These are phyloP conservation scores for Trichopus zeylanicus DNA, from an alignment of 116 monocot species.

Conservation along the genomic window DNA sequence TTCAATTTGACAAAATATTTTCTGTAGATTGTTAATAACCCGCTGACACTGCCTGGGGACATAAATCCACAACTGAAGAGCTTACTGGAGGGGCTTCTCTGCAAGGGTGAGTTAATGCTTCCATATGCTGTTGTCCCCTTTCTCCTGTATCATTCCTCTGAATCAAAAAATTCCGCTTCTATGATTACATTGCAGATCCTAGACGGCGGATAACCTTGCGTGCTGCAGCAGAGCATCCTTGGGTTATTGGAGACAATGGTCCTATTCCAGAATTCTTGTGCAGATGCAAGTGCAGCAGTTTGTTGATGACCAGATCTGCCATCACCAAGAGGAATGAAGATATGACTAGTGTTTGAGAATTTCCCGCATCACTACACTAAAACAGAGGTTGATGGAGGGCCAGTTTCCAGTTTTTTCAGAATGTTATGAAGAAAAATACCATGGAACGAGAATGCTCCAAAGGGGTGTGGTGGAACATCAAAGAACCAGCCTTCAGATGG, in stretches of 20 bases:
- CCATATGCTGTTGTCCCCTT: neutral
- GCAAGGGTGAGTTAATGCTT: slow-evolving; percentile 45
- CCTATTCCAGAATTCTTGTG: slow-evolving; percentile 25
- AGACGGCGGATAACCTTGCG: slow-evolving; percentile 29
- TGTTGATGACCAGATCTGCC: neutral
- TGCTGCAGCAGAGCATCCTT: slow-evolving; percentile 35
- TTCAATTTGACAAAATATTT: neutral
- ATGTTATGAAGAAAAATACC: too few species aligned
- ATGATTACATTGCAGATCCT: slow-evolving; percentile 38
- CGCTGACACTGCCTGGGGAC: slow-evolving; percentile 36
- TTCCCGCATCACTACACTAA: neutral
- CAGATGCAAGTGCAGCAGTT: slow-evolving; percentile 13
- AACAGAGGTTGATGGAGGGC: neutral
- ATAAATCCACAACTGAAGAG: slow-evolving; percentile 50
- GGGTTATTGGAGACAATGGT: slow-evolving; percentile 37
- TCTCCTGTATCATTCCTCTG: neutral
- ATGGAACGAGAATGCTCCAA: too few species aligned
- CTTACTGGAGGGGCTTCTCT: slow-evolving; percentile 61
- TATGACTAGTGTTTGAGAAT: neutral
- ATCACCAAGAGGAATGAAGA: neutral
- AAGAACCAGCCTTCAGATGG: too few species aligned
- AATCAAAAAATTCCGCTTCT: neutral
- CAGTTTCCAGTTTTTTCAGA: too few species aligned
- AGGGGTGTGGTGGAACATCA: too few species aligned
- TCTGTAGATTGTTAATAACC: slow-evolving; percentile 49